Base-by-base conservation (phyloP, 2,329 filamentous ascomycete genomes). In the Phialocephala sp. region DNA sequence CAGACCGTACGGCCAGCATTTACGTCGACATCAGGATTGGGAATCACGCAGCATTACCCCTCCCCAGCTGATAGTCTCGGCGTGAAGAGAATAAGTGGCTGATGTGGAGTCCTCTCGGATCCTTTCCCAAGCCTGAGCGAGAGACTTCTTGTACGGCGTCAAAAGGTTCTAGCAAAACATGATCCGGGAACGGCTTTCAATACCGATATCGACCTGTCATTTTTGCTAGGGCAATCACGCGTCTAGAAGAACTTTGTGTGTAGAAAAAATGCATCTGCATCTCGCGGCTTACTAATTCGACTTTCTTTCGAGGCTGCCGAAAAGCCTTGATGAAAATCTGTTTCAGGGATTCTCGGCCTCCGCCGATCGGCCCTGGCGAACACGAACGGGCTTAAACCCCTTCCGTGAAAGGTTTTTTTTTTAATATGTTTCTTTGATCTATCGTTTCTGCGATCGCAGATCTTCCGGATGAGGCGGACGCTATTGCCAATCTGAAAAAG, bases 331-430 rank as follows among this genome's bases (percentile, higher is more conserved):
- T 54, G 52, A 55, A 55, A 55, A 55, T 55, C 18, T 55, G 3
- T 12, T 15, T 27, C 20, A 12, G 24, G 14, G 1, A 22, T 20
- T 54, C 12, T 55, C 52, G 52, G 52, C 35, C 27, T 55, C 52
- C 52, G 52, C 52, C 52, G 52, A 55, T 55, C 52, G 52, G 52
- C 24, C 18, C 22, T 22, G 11, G 45, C 45, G 20, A 50, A 50
- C n/a, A 22, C 45, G 11, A 14, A 41, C 15, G 37, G 27, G 37
- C 37, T 11, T 24, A n/a, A 50, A 24, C n/a, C n/a, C 45, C n/a
- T 22, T n/a, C 8, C 45, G 45, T 1, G 22, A 50, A 50, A 22
- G n/a, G 12, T 4, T 8, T n/a, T 20, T 50, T 22, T 11, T 50
- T 50, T 22, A 18, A 41, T 41, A 41, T 18, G 37, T 2, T 50